Evolutionary conservation across 768 basidiomycete genomes (phyloP).

Genomic region (Lentinula edodes): DNA sequence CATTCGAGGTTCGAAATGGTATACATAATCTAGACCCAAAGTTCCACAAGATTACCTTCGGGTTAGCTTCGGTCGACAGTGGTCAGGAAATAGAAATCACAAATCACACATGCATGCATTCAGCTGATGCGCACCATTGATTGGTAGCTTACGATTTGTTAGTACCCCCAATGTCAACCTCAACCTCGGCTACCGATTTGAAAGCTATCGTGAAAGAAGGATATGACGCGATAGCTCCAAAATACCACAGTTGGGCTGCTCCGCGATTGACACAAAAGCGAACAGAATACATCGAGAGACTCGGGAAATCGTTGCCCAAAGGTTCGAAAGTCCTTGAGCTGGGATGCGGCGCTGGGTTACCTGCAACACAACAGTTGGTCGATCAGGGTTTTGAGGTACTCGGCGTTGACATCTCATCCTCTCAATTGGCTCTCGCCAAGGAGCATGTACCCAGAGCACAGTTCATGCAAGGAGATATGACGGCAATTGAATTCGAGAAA

Average conservation of each 20-base stretch:
- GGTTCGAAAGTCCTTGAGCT: constrained; percentile 21
- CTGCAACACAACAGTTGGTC: constrained; percentile 17
- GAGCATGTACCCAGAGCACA: constrained; percentile 17
- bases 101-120: no score
- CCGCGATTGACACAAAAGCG: constrained; percentile 17
- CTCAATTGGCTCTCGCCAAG: constrained; percentile 20
- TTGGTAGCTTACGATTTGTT: no score
- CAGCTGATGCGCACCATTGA: no score
- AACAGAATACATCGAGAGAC: constrained; percentile 13
- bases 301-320: constrained; percentile 13
- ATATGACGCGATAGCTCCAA: constrained; percentile 13
- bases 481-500: constrained; percentile 12
- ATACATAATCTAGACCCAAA: no score
- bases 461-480: constrained; percentile 24
- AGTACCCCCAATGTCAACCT: background rate
- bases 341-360: constrained; percentile 24
- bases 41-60: no score
- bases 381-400: constrained; percentile 17
- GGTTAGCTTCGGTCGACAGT: no score
- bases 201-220: constrained; percentile 9
- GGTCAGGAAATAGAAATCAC: no score
- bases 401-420: constrained; percentile 23
- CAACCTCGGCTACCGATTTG: background rate
- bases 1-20: no score
- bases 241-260: constrained; percentile 14